phyloP scores from a whole-genome alignment of 805 yeast species.

The Henningerozyma blattae region DNA sequence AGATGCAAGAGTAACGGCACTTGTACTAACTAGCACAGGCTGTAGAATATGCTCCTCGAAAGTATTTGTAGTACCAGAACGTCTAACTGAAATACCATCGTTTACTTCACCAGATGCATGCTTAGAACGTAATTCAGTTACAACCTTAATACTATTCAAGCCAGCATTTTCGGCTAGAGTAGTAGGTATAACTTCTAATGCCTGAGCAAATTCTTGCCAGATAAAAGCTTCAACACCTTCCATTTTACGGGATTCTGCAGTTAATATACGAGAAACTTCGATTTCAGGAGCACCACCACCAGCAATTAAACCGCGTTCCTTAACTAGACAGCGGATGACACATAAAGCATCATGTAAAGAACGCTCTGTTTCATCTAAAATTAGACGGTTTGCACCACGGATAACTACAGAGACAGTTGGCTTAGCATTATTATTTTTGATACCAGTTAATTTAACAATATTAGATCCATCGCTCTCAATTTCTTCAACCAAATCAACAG shows the following conservation, averaged over 20 bases:
- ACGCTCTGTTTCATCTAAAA: constrained; percentile 93
- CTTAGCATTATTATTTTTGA: constrained; percentile 30
- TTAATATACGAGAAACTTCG: constrained; percentile 67
- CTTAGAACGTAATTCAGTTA: constrained; percentile 80
- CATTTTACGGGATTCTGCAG: constrained; percentile 57
- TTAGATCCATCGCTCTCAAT: constrained; percentile 80
- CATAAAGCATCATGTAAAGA: constrained; percentile 96
- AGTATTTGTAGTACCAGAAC: constrained; percentile 87
- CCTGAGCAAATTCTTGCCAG: constrained; percentile 84
- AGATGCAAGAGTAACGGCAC: constrained; percentile 89
- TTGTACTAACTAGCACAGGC: constrained; percentile 88
- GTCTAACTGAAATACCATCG: constrained; percentile 93
- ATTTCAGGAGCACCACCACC: constrained; percentile 99
- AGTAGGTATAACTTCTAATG: constrained; percentile 85
- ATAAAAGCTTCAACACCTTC: constrained; percentile 85
- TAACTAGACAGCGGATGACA: constrained; percentile 82
- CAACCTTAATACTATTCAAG: constrained; percentile 78
- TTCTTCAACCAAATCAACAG: constrained; percentile 89
- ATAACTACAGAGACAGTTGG: constrained; percentile 79
- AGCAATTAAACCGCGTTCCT: constrained; percentile 81
- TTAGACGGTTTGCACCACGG: constrained; percentile 87
- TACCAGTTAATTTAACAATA: constrained; percentile 79
- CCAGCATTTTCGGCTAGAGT: constrained; percentile 95
- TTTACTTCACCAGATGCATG: constrained; percentile 85
- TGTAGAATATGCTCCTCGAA: constrained; percentile 90